These are phyloP conservation scores for Pseudocohnilembus persalinus DNA, from an alignment of 169 alveolate genomes.

Conservation along the genomic window DNA sequence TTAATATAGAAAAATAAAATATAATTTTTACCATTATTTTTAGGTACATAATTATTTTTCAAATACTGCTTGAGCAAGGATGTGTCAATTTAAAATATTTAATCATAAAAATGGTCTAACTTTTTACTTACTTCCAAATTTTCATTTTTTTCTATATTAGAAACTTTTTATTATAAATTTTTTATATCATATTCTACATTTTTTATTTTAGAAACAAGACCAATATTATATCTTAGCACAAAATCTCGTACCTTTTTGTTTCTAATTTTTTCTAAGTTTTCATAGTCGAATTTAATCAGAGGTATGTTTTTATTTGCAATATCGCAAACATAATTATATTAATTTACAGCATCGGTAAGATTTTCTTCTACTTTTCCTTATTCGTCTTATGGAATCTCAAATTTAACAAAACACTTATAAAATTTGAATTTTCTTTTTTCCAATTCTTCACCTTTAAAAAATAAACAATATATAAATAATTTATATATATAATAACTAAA, in stretches of 20 bases:
- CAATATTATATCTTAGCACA: not conserved
- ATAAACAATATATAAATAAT: too few relatives aligned
- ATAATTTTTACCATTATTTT: too few relatives aligned
- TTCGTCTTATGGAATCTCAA: not conserved
- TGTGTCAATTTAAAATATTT: not conserved
- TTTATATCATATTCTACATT: not conserved
- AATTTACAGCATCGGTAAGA: not conserved
- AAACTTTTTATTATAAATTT: too few relatives aligned
- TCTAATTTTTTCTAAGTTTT: not conserved
- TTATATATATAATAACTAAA: too few relatives aligned
- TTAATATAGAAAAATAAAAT: too few relatives aligned
- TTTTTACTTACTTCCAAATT: not conserved
- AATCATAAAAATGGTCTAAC: not conserved
- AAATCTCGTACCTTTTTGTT: not conserved
- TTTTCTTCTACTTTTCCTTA: not conserved
- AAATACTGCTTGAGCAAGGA: not conserved
- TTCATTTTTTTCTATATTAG: not conserved
- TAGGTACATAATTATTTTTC: not conserved
- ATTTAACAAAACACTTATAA: not conserved
- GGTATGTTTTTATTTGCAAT: not conserved
- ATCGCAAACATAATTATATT: not conserved
- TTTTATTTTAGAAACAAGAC: not conserved
- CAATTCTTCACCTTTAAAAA: not conserved
- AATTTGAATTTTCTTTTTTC: not conserved
- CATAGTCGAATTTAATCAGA: not conserved